Evolutionary conservation across 495 filamentous ascomycete species (phyloP).

Genomic region (Corynascus novoguineensis): DNA sequence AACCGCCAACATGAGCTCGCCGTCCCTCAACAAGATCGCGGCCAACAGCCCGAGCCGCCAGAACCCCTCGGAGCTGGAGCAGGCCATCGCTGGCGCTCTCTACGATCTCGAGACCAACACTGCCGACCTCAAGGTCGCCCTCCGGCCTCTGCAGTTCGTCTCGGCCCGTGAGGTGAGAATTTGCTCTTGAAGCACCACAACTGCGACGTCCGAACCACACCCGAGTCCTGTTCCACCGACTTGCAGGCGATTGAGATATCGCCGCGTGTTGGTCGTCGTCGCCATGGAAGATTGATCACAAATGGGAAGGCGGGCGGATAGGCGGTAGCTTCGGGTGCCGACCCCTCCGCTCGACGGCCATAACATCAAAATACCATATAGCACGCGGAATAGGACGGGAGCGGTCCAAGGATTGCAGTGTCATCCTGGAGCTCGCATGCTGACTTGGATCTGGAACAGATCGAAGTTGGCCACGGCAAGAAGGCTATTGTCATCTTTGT

Average conservation of each 20-base stretch:
- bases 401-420: conserved; percentile 57
- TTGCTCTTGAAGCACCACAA: conserved; percentile 24
- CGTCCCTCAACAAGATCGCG: conserved; percentile 93
- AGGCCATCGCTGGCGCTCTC: conserved; percentile 85
- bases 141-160: conserved; percentile 94
- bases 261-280: conserved; percentile 26
- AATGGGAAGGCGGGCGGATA: conserved; percentile 25
- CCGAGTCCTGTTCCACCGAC: conserved; percentile 38
- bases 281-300: conserved; percentile 32
- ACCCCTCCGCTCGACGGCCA: conserved; percentile 19
- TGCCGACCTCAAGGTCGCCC: conserved; percentile 84
- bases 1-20: conserved; percentile 49
- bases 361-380: conserved; percentile 30
- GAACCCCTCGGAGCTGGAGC: conserved; percentile 93
- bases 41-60: conserved; percentile 88
- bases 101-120: conserved; percentile 98
- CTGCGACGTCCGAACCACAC: conserved; percentile 20
- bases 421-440: conserved; percentile 57
- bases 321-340: conserved; percentile 12
- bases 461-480: conserved; percentile 99
- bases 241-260: conserved; percentile 16
- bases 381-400: conserved; percentile 60
- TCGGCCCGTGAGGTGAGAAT: conserved; percentile 94
- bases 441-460: conserved; percentile 68
- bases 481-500: conserved; percentile 99